Evolutionary conservation across 2,329 filamentous ascomycete genomes (phyloP), one percentile per base, ranked within the genome.

Genomic region (Pseudocercospora cruenta): DNA sequence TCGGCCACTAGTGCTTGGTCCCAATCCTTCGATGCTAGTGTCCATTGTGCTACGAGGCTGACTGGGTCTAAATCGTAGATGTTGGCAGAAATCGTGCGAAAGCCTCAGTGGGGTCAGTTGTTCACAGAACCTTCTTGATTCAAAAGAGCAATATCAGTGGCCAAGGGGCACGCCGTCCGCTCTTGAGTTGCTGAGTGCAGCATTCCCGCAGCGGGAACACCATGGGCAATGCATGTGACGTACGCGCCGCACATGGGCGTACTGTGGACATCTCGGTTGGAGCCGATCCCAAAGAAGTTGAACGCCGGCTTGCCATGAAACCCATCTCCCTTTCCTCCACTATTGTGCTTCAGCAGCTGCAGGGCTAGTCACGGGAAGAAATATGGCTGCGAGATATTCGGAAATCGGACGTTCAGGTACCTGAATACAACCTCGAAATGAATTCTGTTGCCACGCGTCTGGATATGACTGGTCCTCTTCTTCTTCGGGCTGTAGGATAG

Each of bases 51-150:
- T 49, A 49, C 58, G 36, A 60, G 58, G 58, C 58, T 47, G 58
- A 60, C 26, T 19, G 16, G 26, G 45, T 22, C n/a, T 22, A 33
- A 51, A 60, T 60, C 39, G 58, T 51, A 36, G 58, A 51, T 49
- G 58, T 31, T 14, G 58, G 22, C 45, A 22, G 45, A n/a, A 16
- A 45, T 59, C 57, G 57, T 45, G 28, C 21, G 22, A 59, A 45
- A 43, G 39, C 22, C 31, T 60, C 14, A n/a, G 22, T 33, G 31
- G 21, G 54, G n/a, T 36, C 36, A n/a, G 31, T 39, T 10, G 28
- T 58, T 33, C 54, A 24, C 55, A 39, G 45, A 60, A 60, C 39
- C 31, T 51, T 60, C 58, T 31, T 60, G 58, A 60, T 12, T 31
- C 58, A 60, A 45, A n/a, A 39, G 19, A 14, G 31, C 19, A 19